Percentiles rank a stretch among this genome's conserved stretches.
Conservation (phyloP, 1,139 yeast species). For the Yamadazyma songkhlaensis region DNA sequence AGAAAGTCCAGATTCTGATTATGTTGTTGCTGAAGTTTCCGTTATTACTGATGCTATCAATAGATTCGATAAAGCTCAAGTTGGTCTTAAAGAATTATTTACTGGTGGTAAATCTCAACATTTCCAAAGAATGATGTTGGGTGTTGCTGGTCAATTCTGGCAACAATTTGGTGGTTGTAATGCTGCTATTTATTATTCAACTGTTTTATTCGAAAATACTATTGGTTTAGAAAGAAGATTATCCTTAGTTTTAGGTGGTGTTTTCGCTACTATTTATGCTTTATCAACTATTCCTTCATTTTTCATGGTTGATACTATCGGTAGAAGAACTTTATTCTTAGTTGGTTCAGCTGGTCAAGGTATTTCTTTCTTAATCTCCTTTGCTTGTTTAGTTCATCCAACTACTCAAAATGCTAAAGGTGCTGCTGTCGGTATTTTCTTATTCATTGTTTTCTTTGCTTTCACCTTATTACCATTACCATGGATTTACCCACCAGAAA, state of each 20-base stretch:
- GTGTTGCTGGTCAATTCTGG: conserved; percentile 50
- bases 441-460: conserved; percentile 50
- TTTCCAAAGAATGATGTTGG: conserved; percentile 51
- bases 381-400: conserved; percentile 35
- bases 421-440: conserved; percentile 49
- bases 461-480: conserved; percentile 53
- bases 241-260: conserved; percentile 59
- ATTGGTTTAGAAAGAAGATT: conserved; percentile 48
- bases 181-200: conserved; percentile 62
- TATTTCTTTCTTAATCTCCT: conserved; percentile 33
- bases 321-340: conserved; percentile 58
- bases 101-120: conserved; percentile 56
- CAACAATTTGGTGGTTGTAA: conserved; percentile 60
- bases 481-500: conserved; percentile 59
- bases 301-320: conserved; percentile 57
- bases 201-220: conserved; percentile 55
- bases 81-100: conserved; percentile 46
- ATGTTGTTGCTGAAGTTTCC: conserved; percentile 38
- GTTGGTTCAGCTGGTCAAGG: conserved; percentile 47
- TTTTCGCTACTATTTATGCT: conserved; percentile 57
- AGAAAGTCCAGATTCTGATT: conserved; percentile 38
- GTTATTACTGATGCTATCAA: conserved; percentile 39
- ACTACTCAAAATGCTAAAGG: conserved; percentile 36
- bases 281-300: conserved; percentile 57
- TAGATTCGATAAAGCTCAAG: conserved; percentile 35